A percentile compares a stretch with the other conserved stretches of the same genome.
phyloP scores from a whole-genome alignment of 2,329 filamentous ascomycete genomes.

The Cladosporium austrohemisphaericum region DNA sequence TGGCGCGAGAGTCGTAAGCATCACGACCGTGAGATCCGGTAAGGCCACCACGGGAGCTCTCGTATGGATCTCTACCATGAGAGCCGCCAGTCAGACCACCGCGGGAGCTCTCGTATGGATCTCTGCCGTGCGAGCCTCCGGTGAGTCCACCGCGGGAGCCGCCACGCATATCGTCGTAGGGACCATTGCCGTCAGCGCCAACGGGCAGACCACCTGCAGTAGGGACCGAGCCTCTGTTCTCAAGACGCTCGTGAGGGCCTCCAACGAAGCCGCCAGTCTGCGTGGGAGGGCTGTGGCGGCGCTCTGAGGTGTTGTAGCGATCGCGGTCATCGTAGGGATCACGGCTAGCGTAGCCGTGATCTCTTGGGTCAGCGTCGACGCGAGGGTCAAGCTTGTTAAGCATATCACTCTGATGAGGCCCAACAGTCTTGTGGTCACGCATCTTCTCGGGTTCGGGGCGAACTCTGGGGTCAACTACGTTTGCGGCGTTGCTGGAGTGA shows the following conservation, averaged over 20 bases:
- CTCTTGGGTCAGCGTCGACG: conserved; percentile 10
- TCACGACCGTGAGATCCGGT: not conserved
- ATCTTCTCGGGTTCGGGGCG: conserved; percentile 15
- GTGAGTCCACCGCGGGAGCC: not conserved
- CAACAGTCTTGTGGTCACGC: conserved; percentile 8
- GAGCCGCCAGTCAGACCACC: not conserved
- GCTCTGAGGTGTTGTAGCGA: not conserved
- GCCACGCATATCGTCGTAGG: not conserved
- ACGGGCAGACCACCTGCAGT: conserved; percentile 6
- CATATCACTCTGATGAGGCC: conserved; percentile 17
- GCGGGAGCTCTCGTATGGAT: not conserved
- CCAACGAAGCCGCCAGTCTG: conserved; percentile 8
- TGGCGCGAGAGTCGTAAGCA: not conserved
- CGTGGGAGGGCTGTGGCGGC: not conserved
- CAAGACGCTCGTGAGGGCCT: conserved; percentile 6
- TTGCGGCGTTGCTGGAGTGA: conserved; percentile 24
- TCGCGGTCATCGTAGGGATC: conserved; percentile 9
- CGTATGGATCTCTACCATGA: not conserved
- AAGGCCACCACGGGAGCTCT: conserved; percentile 1
- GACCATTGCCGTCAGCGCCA: not conserved
- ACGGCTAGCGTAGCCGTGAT: conserved; percentile 14
- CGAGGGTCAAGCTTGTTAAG: conserved; percentile 26
- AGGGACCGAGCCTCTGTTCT: conserved; percentile 5
- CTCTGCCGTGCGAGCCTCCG: not conserved
- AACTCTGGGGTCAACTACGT: conserved; percentile 20